Percentiles rank a stretch among this genome's conserved stretches.
Evolutionary conservation across 169 alveolate genomes (phyloP).

Genomic region (Eimeria zaria): DNA sequence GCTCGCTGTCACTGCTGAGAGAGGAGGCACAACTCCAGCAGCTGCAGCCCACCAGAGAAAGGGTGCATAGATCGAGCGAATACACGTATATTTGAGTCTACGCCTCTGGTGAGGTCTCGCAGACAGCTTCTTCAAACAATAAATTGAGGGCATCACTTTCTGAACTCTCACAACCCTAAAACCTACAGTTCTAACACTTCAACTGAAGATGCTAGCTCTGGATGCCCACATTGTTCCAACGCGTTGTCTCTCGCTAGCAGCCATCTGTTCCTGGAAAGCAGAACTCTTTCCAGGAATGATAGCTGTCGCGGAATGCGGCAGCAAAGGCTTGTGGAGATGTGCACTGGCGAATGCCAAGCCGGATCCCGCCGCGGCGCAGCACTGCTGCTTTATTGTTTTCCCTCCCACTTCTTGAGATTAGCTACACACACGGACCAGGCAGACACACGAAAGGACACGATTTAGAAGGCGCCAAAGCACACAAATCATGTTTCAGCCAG

Average conservation of each 20-base stretch:
- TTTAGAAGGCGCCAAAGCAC: neutral
- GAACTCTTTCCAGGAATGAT: neutral
- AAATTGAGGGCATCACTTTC: neutral
- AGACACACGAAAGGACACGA: neutral
- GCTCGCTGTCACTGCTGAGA: neutral
- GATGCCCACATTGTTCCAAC: neutral
- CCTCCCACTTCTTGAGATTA: constrained; percentile 46
- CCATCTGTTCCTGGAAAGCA: neutral
- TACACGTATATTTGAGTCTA: neutral
- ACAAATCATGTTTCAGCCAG: neutral
- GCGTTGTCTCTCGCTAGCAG: neutral
- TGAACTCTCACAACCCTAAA: neutral
- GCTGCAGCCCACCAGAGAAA: neutral
- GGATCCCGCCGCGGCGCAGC: constrained; percentile 4
- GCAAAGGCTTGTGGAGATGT: neutral
- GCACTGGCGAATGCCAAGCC: neutral
- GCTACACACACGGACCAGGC: neutral
- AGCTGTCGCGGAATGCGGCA: neutral
- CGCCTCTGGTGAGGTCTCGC: constrained; percentile 12
- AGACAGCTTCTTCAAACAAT: neutral
- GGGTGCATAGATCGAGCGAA: neutral
- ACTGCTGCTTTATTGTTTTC: constrained; percentile 18
- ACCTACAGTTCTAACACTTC: neutral
- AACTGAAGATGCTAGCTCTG: neutral
- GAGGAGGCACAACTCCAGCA: neutral